Base-by-base conservation (phyloP, 179 eudicot species). In the Vitellaria paradoxa region DNA sequence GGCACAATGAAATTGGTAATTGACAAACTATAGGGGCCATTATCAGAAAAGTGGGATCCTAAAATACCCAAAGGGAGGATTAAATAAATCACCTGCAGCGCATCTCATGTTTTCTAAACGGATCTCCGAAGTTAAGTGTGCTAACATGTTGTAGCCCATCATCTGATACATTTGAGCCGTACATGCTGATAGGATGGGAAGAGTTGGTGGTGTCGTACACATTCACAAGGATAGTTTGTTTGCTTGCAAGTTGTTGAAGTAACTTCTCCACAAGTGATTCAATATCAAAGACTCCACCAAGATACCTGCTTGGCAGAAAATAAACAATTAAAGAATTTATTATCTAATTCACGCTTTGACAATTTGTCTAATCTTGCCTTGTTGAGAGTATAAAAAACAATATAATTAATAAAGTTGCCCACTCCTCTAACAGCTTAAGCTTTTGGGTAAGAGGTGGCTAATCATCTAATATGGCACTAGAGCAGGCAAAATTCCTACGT, bases 171-270 rank as follows among this genome's bases (percentile, higher is more conserved):
- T 89, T 82, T 72, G 89, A 86, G 66, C 94, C 94, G 73, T 90
- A 92, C 97, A 92, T 92, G 79, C 93, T 92, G 81, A 92, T 92
- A 9, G 93, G 90, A 46, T 80, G 53, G 0, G 91, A 85, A 66
- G 40, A 26, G 79, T 92, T 87, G 52, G 91, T 90, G 17, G 85
- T 87, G 74, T 92, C 97, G 82, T 84, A 92, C 73, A 92, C 94
- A 82, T 92, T 89, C 59, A 92, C 97, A 62, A 89, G 87, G 78
- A 92, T 92, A 45, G 89, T 90, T 78, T 90, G 97, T 80, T 92
- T 90, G 91, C 94, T 90, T 60, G 97, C 93, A 61, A 92, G 93
- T 83, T 92, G 97, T 18, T 92, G 97, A 78, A 92, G 97, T 46
- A 92, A 82, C 84, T 92, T 92, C 81, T 92, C 97, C 59, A 92